Evolutionary conservation across 2,329 filamentous ascomycete species (phyloP).

Genomic region (Fusarium decemcellulare): DNA sequence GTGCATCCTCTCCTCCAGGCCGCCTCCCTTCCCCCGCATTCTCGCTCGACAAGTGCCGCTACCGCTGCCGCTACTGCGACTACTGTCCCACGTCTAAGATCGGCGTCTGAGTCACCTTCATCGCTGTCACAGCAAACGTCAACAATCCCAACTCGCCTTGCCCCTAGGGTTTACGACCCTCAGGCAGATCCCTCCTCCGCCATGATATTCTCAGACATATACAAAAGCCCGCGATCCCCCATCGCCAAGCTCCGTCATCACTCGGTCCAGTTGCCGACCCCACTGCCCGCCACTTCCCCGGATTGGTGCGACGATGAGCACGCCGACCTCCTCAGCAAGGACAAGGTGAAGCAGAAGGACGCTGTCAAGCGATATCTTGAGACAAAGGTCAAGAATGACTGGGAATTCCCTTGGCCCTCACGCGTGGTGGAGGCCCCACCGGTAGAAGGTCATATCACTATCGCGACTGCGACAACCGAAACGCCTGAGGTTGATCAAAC

Average conservation of each 20-base stretch:
- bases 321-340: constrained; percentile 72
- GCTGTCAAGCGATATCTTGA: constrained; percentile 70
- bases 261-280: constrained; percentile 48
- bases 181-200: constrained; percentile 32
- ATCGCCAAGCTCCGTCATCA: constrained; percentile 65
- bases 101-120: constrained; percentile 24
- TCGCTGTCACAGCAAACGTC: constrained; percentile 24
- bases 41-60: constrained; percentile 38
- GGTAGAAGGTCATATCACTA: constrained; percentile 17
- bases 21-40: constrained; percentile 40
- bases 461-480: constrained; percentile 18
- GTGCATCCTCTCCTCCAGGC: constrained; percentile 42
- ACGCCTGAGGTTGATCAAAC: constrained; percentile 11
- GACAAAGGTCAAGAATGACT: constrained; percentile 70
- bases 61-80: constrained; percentile 33
- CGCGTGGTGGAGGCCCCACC: constrained; percentile 30
- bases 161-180: constrained; percentile 37
- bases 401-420: constrained; percentile 71
- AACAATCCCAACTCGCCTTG: constrained; percentile 20
- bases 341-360: constrained; percentile 74
- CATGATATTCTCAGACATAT: constrained; percentile 74
- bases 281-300: constrained; percentile 47
- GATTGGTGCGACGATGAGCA: constrained; percentile 66
- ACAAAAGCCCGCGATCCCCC: constrained; percentile 68
- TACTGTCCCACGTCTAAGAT: constrained; percentile 19